These are phyloP conservation scores for Plantago coronopus DNA, from an alignment of 305 asterid genomes.

Conservation along the genomic window DNA sequence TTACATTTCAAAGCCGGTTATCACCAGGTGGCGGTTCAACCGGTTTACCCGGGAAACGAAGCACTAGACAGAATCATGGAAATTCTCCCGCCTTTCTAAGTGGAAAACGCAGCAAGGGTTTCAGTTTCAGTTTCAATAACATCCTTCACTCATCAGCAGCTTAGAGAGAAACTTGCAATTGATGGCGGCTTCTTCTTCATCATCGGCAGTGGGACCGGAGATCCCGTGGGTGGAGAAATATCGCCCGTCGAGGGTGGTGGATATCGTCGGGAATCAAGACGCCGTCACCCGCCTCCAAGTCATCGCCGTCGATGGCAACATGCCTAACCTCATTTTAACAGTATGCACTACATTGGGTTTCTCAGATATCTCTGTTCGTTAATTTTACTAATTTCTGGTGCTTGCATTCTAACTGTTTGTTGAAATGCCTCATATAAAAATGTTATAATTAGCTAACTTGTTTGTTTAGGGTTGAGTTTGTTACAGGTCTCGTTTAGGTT, in stretches of 20 bases:
- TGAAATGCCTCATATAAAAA: too few relatives aligned
- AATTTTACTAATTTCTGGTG: background rate
- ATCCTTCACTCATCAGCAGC: too few relatives aligned
- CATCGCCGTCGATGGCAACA: slow-evolving; percentile 82
- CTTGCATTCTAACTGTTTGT: too few relatives aligned
- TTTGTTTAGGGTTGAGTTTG: too few relatives aligned
- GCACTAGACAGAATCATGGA: too few relatives aligned
- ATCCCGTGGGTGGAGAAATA: slow-evolving; percentile 97
- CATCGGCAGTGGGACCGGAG: slow-evolving; percentile 44
- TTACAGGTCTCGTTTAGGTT: too few relatives aligned
- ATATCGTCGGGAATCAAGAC: slow-evolving; percentile 83
- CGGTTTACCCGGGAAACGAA: too few relatives aligned
- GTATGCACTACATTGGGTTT: slow-evolving; percentile 27
- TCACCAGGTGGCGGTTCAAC: too few relatives aligned
- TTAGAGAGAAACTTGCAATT: background rate
- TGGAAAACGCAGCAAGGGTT: slow-evolving; percentile 16
- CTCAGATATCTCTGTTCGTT: background rate
- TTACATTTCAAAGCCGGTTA: too few relatives aligned
- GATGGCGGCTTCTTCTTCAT: slow-evolving; percentile 50
- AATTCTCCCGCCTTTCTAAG: background rate
- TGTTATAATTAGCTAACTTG: too few relatives aligned
- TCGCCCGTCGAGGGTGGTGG: slow-evolving; percentile 70
- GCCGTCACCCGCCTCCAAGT: slow-evolving; percentile 87
- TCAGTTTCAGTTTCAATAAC: background rate
- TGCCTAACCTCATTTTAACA: slow-evolving; percentile 83